These are phyloP conservation scores for Lumnitzera littorea DNA, from an alignment of 345 rosid species.

Conservation along the genomic window DNA sequence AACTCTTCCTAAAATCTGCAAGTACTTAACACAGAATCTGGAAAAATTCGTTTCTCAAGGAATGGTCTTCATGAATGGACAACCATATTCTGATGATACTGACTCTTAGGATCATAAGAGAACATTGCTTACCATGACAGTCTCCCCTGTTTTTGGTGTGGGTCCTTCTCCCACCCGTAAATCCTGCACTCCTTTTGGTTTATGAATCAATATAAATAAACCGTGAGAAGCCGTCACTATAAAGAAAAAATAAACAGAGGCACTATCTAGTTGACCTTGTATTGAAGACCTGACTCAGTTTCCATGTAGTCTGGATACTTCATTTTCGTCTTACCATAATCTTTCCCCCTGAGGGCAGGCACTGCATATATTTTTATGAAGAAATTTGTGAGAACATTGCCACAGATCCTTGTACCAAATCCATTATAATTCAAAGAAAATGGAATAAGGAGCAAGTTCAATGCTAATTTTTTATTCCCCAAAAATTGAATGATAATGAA, in stretches of 20 bases:
- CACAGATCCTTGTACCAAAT: too few species aligned
- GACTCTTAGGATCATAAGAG: background rate
- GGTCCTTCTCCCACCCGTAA: conserved; percentile 77
- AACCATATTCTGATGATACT: background rate
- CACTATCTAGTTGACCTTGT: conserved; percentile 48
- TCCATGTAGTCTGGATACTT: conserved; percentile 74
- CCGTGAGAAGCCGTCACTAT: background rate
- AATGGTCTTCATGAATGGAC: background rate
- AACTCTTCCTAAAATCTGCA: too few species aligned
- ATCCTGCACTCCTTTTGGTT: conserved; percentile 46
- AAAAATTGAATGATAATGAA: too few species aligned
- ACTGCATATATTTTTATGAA: conserved; percentile 28
- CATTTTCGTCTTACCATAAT: conserved; percentile 93
- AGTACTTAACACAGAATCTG: too few species aligned
- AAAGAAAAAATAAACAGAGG: background rate
- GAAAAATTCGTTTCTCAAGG: too few species aligned
- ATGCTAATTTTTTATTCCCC: too few species aligned
- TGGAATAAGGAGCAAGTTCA: too few species aligned
- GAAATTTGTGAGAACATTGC: too few species aligned
- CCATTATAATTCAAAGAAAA: too few species aligned
- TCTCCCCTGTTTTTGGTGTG: conserved; percentile 67
- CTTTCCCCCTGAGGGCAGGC: conserved; percentile 94
- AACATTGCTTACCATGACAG: conserved; percentile 57
- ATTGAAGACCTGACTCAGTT: conserved; percentile 88
- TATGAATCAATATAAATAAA: conserved; percentile 15